A percentile compares a stretch with the other conserved stretches of the same genome.
Conservation (phyloP, 805 yeast genomes). For the Nakazawaea peltata region DNA sequence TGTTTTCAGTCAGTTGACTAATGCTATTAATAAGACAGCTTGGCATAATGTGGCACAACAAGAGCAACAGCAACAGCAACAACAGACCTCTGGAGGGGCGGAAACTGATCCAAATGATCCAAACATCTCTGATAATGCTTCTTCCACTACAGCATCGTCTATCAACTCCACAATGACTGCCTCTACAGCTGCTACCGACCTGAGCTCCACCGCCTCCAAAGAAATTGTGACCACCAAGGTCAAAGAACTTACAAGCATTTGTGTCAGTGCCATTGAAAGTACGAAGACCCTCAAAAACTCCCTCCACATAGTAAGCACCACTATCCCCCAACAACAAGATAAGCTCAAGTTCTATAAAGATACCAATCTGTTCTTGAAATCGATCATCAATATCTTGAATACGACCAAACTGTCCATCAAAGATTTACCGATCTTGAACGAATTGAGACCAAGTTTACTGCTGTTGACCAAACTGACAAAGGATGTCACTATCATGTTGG, state of each 20-base stretch:
- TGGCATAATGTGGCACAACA: constrained; percentile 23
- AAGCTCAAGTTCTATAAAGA: constrained; percentile 73
- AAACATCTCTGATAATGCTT: too few species aligned
- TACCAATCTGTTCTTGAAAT: constrained; percentile 70
- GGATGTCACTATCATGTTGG: constrained; percentile 83
- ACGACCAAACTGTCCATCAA: constrained; percentile 76
- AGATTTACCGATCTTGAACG: constrained; percentile 74
- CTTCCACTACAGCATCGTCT: too few species aligned
- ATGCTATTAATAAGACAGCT: constrained; percentile 60
- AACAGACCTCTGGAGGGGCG: constrained; percentile 1
- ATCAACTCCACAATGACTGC: too few species aligned
- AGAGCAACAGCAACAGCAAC: constrained; percentile 11
- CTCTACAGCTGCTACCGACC: too few species aligned
- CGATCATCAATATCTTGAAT: constrained; percentile 77
- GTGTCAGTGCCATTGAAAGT: constrained; percentile 76
- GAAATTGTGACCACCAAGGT: constrained; percentile 38
- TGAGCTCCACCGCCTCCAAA: too few species aligned
- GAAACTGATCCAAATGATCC: constrained; percentile 5
- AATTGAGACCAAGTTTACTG: constrained; percentile 72
- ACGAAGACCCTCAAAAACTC: constrained; percentile 52
- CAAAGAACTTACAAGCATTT: constrained; percentile 68
- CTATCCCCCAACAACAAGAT: constrained; percentile 45
- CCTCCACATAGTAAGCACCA: constrained; percentile 34
- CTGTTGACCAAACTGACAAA: constrained; percentile 81
- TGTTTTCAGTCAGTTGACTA: constrained; percentile 69